Percentiles rank a stretch among this genome's conserved stretches.
These are phyloP conservation scores for Rhododendron kiyosumense DNA, from an alignment of 148 eudicot species.

Conservation along the genomic window DNA sequence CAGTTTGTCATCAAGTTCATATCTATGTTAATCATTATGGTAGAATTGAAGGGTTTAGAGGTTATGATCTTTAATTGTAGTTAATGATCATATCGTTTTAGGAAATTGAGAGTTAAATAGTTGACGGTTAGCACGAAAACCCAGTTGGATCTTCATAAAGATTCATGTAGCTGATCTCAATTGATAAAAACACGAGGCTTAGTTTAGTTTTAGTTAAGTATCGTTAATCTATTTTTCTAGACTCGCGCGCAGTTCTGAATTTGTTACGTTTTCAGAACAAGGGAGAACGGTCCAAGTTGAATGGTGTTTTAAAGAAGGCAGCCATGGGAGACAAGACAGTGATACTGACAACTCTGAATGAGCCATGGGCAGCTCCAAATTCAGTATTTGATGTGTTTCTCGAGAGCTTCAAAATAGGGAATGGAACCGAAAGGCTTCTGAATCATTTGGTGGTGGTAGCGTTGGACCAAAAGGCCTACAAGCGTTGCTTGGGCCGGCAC, in stretches of 20 bases:
- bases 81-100: too few species aligned
- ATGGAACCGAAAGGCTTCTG: slow-evolving; percentile 16
- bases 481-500: slow-evolving; percentile 25
- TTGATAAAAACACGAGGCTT: too few species aligned
- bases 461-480: slow-evolving; percentile 32
- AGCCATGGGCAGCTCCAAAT: slow-evolving; percentile 34
- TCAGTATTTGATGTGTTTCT: slow-evolving; percentile 34
- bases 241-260: background rate
- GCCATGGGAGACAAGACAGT: slow-evolving; percentile 28
- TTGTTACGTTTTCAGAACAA: background rate
- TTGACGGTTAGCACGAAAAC: too few species aligned
- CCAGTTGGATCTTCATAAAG: too few species aligned
- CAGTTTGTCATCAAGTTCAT: too few species aligned
- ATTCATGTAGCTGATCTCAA: too few species aligned
- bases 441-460: slow-evolving; percentile 27
- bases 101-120: too few species aligned
- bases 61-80: too few species aligned
- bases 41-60: too few species aligned
- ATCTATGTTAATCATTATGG: too few species aligned
- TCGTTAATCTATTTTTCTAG: too few species aligned
- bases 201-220: too few species aligned
- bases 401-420: slow-evolving; percentile 36
- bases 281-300: background rate
- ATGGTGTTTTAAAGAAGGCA: slow-evolving; percentile 16
- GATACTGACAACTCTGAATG: slow-evolving; percentile 32